Percentiles rank a stretch among this genome's conserved stretches.
phyloP scores from a whole-genome alignment of 345 rosid species.

The Tarenaya hassleriana region DNA sequence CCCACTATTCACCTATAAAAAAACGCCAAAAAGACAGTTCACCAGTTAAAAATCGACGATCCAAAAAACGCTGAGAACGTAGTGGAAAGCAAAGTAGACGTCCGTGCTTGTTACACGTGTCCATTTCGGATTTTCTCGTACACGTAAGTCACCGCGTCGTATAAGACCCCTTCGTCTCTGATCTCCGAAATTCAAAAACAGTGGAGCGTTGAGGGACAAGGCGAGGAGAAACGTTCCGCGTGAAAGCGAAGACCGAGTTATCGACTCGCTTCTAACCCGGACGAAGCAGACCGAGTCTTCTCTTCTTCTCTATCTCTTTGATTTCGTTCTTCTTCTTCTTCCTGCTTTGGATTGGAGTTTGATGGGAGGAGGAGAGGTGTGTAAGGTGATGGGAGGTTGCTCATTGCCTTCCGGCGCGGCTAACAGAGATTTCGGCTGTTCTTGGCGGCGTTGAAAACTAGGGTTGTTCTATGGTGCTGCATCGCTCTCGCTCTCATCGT shows the following conservation, averaged over 20 bases:
- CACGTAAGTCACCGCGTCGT: background rate
- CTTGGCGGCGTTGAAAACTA: slow-evolving; percentile 54
- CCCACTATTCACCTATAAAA: no score
- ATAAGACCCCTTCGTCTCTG: slow-evolving; percentile 4
- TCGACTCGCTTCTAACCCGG: slow-evolving; percentile 15
- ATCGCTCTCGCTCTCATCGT: slow-evolving; percentile 46
- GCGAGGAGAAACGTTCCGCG: background rate
- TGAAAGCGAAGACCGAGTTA: slow-evolving; percentile 22
- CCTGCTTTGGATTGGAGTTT: background rate
- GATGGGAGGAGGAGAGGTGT: slow-evolving; percentile 26
- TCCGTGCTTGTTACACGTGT: background rate
- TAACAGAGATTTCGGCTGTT: slow-evolving; percentile 55
- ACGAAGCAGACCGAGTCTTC: slow-evolving; percentile 15
- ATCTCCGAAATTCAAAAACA: slow-evolving; percentile 1
- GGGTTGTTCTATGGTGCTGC: slow-evolving; percentile 49
- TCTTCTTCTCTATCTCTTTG: background rate
- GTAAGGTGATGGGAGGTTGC: slow-evolving; percentile 59
- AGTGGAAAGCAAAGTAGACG: no score
- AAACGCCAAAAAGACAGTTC: no score
- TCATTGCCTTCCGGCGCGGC: slow-evolving; percentile 53
- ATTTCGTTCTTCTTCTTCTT: background rate
- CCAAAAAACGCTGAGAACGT: no score
- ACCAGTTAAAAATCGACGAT: no score
- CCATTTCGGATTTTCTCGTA: background rate
- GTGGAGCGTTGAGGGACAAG: background rate